Percentiles rank a stretch among this genome's conserved stretches.
Conservation (phyloP, 2,329 filamentous ascomycete genomes). For the Aureobasidium sp. region DNA sequence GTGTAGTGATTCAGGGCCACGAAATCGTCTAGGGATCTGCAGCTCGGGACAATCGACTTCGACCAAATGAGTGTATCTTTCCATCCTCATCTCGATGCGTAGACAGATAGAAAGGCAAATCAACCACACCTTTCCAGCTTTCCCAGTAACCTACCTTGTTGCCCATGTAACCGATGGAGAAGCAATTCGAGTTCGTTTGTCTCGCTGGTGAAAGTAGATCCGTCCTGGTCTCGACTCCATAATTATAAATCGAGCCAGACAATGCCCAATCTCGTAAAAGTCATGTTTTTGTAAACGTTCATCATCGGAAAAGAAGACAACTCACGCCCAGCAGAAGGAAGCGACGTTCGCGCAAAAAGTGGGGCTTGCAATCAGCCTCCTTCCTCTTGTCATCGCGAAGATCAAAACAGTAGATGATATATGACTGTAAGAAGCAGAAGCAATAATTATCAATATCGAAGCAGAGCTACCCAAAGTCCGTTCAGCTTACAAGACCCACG, state of each 20-base stretch:
- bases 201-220: no score
- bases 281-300: not conserved
- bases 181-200: no score
- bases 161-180: no score
- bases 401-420: not conserved
- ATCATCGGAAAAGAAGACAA: not conserved
- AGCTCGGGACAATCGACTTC: not conserved
- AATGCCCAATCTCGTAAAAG: not conserved
- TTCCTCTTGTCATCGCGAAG: not conserved
- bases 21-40: no score
- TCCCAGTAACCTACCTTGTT: not conserved
- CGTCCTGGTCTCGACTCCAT: not conserved
- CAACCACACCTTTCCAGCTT: not conserved
- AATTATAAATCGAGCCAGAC: not conserved
- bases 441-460: not conserved
- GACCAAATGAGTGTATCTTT: not conserved
- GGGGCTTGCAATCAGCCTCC: not conserved
- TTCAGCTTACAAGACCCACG: no score
- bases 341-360: not conserved
- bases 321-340: not conserved
- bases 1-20: not conserved
- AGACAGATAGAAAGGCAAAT: not conserved
- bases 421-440: not conserved
- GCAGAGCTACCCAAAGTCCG: no score
- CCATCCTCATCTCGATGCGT: not conserved